phyloP scores from a whole-genome alignment of 305 asterid species.

The Striga hermonthica region DNA sequence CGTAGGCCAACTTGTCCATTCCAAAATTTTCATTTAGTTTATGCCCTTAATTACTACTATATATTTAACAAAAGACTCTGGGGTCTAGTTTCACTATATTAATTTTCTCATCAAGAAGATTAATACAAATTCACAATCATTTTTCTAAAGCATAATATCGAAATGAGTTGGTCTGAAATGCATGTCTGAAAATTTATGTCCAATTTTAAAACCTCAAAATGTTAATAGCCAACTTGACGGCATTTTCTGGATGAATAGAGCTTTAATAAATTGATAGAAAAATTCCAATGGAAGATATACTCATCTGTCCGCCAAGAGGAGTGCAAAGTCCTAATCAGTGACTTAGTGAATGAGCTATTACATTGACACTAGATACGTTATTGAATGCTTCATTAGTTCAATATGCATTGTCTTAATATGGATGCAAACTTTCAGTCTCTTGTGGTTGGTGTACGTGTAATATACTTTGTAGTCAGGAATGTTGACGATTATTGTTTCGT shows the following conservation, averaged over 20 bases:
- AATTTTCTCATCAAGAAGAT: background rate
- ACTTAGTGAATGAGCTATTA: conserved; percentile 11
- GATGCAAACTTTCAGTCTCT: no score
- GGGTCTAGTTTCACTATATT: no score
- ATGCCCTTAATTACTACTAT: no score
- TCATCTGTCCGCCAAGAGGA: background rate
- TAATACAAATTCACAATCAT: no score
- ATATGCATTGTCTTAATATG: no score
- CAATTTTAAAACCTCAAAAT: background rate
- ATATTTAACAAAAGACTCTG: background rate
- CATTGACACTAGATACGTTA: background rate
- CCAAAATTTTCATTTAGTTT: no score
- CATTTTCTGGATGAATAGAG: no score
- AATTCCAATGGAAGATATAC: background rate
- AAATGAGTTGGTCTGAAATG: no score
- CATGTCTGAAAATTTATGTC: background rate
- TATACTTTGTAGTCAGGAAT: conserved; percentile 1
- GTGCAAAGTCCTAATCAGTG: background rate
- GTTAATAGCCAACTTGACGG: background rate
- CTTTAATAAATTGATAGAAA: background rate
- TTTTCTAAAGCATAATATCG: no score
- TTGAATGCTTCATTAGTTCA: background rate
- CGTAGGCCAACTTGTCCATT: background rate
- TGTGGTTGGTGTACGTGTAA: no score
- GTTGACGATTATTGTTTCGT: background rate